A percentile compares a stretch with the other conserved stretches of the same genome.
These are phyloP conservation scores for Nitzschia sp. DNA, from an alignment of 108 stramenopile genomes.

Conservation along the genomic window DNA sequence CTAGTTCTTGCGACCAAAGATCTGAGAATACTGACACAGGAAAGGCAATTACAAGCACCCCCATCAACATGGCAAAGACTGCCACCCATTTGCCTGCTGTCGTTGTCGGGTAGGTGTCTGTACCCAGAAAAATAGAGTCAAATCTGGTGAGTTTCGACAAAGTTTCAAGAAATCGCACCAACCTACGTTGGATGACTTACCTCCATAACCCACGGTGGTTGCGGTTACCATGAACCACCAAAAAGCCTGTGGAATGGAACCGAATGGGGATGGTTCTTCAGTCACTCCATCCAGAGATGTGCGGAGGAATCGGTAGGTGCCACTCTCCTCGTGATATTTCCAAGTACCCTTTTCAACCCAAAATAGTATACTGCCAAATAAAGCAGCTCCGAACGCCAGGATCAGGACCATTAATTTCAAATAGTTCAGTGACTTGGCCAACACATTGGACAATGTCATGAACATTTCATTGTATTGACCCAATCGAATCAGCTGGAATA, in stretches of 20 bases:
- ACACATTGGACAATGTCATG: constrained; percentile 44
- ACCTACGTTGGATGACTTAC: constrained; percentile 3
- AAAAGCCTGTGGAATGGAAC: constrained; percentile 56
- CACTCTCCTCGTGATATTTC: constrained; percentile 50
- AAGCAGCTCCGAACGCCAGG: constrained; percentile 54
- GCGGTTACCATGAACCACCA: constrained; percentile 83
- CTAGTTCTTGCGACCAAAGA: constrained; percentile 65
- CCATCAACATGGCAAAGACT: constrained; percentile 57
- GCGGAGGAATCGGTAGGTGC: constrained; percentile 49
- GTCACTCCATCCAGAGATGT: constrained; percentile 43
- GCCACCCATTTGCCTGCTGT: constrained; percentile 50
- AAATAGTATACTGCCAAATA: constrained; percentile 71
- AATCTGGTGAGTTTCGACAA: background rate
- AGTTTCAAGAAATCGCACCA: background rate
- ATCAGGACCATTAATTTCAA: constrained; percentile 52
- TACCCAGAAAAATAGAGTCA: background rate
- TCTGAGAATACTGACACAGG: constrained; percentile 75
- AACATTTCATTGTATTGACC: constrained; percentile 68
- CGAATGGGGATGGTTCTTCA: constrained; percentile 63
- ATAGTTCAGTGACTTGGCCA: constrained; percentile 38
- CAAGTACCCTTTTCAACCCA: constrained; percentile 72
- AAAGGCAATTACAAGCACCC: constrained; percentile 77
- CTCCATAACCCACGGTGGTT: constrained; percentile 72
- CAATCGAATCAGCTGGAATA: constrained; percentile 67
- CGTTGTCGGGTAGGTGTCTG: constrained; percentile 49